Base-by-base conservation (phyloP, 305 asterid species). In the Fraxinus angustifolia region DNA sequence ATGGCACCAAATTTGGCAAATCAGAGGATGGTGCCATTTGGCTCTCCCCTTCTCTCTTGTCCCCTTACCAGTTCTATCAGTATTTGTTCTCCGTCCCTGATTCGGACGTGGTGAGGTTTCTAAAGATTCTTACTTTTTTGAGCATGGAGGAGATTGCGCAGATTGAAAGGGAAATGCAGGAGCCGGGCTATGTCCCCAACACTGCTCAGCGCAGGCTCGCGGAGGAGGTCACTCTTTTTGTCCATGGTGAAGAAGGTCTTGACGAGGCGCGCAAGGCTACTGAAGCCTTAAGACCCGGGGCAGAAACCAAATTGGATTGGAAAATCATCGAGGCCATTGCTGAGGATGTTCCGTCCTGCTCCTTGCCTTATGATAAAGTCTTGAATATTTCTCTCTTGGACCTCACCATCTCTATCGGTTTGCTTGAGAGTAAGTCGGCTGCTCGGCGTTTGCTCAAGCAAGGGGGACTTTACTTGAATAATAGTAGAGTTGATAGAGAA, bases 21-120 rank as follows among this genome's bases (percentile, higher is more conserved):
- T 95, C 99, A 3, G 99, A 95, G 80, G 97, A 91, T 38, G 98
- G 97, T 0, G 97, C 97, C 21, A 83, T 95, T 28, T 95, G 99
- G 98, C 91, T 93, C 31, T 89, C 96, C 0, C 87, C 98, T 83
- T 84, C 93, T 11, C 83, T 82, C 3, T 79, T 95, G 28, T 91
- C 98, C 7, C 97, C 99, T 0, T 95, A 93, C 89, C 92, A 91
- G 72, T 93, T 95, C 85, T 95, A 93, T 80, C 58, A 95, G 53
- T 90, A 91, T 84, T 91, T 95, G 75, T 93, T 92, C 88, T 75
- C 94, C 1, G 91, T 91, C 65, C 84, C 94, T 0, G 99, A 95
- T 81, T 83, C 90, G 0, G 98, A 93, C 28, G 97, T 95, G 0
- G 86, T 92, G 65, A 84, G 92, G 83, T 93, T 93, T 77, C 92